Evolutionary conservation across 202 grass and related monocot genomes (phyloP).

Genomic region (Saccharum hybrid): DNA sequence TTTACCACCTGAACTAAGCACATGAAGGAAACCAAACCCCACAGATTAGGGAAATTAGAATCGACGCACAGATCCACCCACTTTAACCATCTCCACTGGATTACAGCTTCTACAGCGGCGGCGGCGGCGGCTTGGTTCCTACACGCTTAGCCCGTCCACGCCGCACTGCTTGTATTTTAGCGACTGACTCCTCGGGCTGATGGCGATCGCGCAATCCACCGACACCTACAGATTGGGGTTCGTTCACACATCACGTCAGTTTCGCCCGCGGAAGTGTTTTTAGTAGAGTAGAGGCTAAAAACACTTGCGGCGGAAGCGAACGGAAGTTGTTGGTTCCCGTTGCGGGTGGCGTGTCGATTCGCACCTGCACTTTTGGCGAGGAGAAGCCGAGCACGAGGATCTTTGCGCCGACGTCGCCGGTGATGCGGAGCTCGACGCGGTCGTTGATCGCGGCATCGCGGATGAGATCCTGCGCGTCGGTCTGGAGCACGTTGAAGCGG

Average conservation of each 20-base stretch:
- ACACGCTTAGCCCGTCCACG: slow-evolving; percentile 92
- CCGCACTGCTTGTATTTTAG: slow-evolving; percentile 97
- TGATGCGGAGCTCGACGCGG: slow-evolving; percentile 90
- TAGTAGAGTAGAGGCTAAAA: not conserved
- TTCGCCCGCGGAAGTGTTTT: not conserved
- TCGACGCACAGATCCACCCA: slow-evolving; percentile 45
- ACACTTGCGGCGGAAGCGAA: slow-evolving; percentile 35
- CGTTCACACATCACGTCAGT: slow-evolving; percentile 32
- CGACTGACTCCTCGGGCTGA: slow-evolving; percentile 91
- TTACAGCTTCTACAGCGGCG: slow-evolving; percentile 16
- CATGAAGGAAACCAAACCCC: slow-evolving; percentile 35
- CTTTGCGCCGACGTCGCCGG: slow-evolving; percentile 85
- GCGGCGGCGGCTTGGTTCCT: slow-evolving; percentile 19
- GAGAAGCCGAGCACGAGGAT: slow-evolving; percentile 92
- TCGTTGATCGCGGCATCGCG: slow-evolving; percentile 84
- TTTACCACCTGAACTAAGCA: slow-evolving; percentile 17
- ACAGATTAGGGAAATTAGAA: slow-evolving; percentile 45
- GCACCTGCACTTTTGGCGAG: slow-evolving; percentile 86
- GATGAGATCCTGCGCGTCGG: slow-evolving; percentile 84
- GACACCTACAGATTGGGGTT: slow-evolving; percentile 64
- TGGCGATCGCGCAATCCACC: slow-evolving; percentile 92
- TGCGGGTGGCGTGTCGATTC: not conserved
- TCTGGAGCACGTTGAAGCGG: slow-evolving; percentile 95
- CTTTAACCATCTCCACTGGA: slow-evolving; percentile 38
- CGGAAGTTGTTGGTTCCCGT: slow-evolving; percentile 5